Evolutionary conservation across 2,329 filamentous ascomycete genomes (phyloP).

Genomic region (Boeremia exigua): DNA sequence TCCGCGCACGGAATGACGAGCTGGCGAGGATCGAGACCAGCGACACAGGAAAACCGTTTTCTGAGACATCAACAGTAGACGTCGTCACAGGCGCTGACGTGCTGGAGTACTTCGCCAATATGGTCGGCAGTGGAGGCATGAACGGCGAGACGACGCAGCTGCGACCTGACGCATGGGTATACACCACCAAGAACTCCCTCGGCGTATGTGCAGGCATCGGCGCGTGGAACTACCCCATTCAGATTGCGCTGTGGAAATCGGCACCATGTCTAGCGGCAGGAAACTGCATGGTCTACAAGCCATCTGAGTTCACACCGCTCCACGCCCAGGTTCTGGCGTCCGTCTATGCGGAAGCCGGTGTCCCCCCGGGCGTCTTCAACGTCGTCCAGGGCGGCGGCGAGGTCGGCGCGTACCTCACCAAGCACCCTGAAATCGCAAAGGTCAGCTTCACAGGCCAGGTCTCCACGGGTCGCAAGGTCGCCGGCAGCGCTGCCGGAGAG

Average conservation of each 20-base stretch:
- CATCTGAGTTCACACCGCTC: conserved; percentile 85
- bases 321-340: conserved; percentile 77
- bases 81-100: conserved; percentile 83
- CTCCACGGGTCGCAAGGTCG: conserved; percentile 81
- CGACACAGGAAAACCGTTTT: conserved; percentile 86
- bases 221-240: conserved; percentile 91
- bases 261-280: conserved; percentile 84
- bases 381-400: conserved; percentile 82
- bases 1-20: conserved; percentile 78
- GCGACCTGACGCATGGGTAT: conserved; percentile 78
- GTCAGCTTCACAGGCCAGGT: conserved; percentile 92
- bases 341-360: conserved; percentile 77
- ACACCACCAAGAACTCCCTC: conserved; percentile 80
- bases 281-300: conserved; percentile 91
- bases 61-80: conserved; percentile 84
- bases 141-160: conserved; percentile 81
- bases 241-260: conserved; percentile 90
- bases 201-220: conserved; percentile 88
- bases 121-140: conserved; percentile 76
- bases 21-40: conserved; percentile 80
- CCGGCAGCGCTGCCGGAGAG: conserved; percentile 72
- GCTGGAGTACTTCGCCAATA: conserved; percentile 83
- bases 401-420: conserved; percentile 76
- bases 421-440: conserved; percentile 77
- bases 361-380: conserved; percentile 85